phyloP scores from a whole-genome alignment of 2,329 filamentous ascomycete species.

The Calonectria montana region DNA sequence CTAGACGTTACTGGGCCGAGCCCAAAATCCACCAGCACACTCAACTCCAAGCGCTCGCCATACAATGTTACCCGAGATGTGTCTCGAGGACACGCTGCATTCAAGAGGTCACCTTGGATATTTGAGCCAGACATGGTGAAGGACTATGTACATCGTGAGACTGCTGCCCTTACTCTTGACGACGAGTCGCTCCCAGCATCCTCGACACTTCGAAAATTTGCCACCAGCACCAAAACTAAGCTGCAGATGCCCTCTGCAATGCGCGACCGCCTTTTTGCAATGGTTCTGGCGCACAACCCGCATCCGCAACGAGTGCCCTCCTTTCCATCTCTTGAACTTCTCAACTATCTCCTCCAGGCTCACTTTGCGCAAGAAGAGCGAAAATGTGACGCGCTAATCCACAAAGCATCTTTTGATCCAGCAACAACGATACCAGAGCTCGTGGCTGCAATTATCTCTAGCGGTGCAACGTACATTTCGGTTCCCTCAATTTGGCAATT shows the following conservation, averaged over 20 bases:
- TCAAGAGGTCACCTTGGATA: conserved; percentile 33
- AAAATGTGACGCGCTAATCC: conserved; percentile 34
- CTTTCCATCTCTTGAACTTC: conserved; percentile 38
- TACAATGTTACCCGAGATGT: conserved; percentile 28
- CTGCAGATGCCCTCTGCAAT: conserved; percentile 24
- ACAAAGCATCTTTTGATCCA: conserved; percentile 35
- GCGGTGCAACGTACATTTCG: conserved; percentile 34
- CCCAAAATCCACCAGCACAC: conserved; percentile 24
- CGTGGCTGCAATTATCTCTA: conserved; percentile 36
- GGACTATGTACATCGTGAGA: conserved; percentile 16
- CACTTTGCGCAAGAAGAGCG: conserved; percentile 32
- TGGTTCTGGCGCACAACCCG: conserved; percentile 37
- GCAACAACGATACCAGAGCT: conserved; percentile 29
- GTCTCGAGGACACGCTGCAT: conserved; percentile 16
- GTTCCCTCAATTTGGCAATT: conserved; percentile 38
- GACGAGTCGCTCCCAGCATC: conserved; percentile 18
- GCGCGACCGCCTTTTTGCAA: conserved; percentile 39
- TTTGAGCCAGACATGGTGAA: conserved; percentile 25
- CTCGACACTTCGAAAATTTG: conserved; percentile 5
- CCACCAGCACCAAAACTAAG: conserved; percentile 6
- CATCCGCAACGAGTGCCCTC: conserved; percentile 33
- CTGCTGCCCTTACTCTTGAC: conserved; percentile 7
- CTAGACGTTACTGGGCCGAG: conserved; percentile 22
- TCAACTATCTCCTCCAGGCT: conserved; percentile 34
- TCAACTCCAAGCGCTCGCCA: conserved; percentile 29